Conservation (phyloP, 352 stramenopile genomes). For the Pythium sukuiense region DNA sequence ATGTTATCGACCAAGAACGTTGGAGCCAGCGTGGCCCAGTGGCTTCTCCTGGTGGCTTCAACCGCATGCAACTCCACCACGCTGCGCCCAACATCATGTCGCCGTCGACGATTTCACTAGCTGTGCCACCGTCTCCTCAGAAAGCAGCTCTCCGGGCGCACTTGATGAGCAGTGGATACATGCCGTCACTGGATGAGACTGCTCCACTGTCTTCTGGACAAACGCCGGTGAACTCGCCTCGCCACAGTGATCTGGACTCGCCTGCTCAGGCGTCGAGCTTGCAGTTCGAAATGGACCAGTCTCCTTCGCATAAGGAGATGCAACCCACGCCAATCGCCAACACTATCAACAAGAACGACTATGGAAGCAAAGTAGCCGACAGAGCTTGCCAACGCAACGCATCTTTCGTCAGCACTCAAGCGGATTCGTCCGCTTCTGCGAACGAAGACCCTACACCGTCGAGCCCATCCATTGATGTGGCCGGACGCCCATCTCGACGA, state of each 20-base stretch:
- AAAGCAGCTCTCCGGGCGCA: conserved; percentile 30
- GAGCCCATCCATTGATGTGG: neutral
- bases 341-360: neutral
- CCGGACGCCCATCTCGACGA: neutral
- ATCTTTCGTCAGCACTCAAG: conserved; percentile 4
- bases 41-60: conserved; percentile 28
- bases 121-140: conserved; percentile 47
- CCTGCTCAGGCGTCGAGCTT: neutral
- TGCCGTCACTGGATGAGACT: conserved; percentile 72
- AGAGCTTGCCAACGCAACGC: conserved; percentile 20
- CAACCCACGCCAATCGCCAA: neutral
- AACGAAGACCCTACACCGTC: neutral
- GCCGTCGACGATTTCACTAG: conserved; percentile 17
- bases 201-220: conserved; percentile 46
- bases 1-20: conserved; percentile 37
- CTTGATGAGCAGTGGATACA: conserved; percentile 46
- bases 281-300: conserved; percentile 29
- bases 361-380: neutral
- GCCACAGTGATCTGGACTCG: conserved; percentile 6
- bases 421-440: neutral
- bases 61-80: conserved; percentile 26
- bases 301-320: neutral
- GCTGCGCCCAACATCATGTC: conserved; percentile 11
- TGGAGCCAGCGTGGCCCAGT: conserved; percentile 17
- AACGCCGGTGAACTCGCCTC: conserved; percentile 49